Base-by-base conservation (phyloP, 2,329 filamentous ascomycete genomes). In the Sporothrix luriei region DNA sequence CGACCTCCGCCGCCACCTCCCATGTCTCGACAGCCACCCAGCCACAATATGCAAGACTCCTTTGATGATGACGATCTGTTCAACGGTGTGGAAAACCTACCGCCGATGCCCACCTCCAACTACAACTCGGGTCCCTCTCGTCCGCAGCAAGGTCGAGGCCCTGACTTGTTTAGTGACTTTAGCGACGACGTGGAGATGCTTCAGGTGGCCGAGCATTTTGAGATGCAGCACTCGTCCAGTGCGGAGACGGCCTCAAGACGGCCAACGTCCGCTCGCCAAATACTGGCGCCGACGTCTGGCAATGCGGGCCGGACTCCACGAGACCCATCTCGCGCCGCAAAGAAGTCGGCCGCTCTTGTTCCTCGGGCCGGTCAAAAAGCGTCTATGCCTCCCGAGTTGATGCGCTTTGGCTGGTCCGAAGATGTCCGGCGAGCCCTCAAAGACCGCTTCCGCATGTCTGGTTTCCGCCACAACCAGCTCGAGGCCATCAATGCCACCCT, bases 401-500 rank as follows among this genome's bases (percentile, higher is more conserved):
- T 91, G 85, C 84, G 85, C 64, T 84, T 90, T 75, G 83, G 88
- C 4, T 99, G 96, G 95, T 97, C 94, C 19, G 84, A 86, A 55
- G 94, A 98, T 75, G 91, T 99, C 29, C 90, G 90, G 73, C 85
- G 83, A 68, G 91, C 89, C n/a, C 81, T 99, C 73, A 92, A 91
- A 75, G 89, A 94, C 74, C 86, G 89, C 3, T 99, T 99, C 76
- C 87, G 90, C 72, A 89, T 99, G 78, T 88, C 87, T 68, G 92
- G 92, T 0, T 99, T 99, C 76, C 89, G 96, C 40, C 88, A 90
- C 68, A 95, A 97, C 76, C 95, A 99, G 77, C 84, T 98, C 1
- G 92, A 98, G 79, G 94, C 95, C 16, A 97, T 99, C 78, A 98
- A 99, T 78, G 91, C 94, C 1, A 98, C 95, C 0, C 82, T 99